A percentile compares a stretch with the other conserved stretches of the same genome.
Conservation (phyloP, 1,139 yeast genomes). For the Groenewaldozyma auringiensis region DNA sequence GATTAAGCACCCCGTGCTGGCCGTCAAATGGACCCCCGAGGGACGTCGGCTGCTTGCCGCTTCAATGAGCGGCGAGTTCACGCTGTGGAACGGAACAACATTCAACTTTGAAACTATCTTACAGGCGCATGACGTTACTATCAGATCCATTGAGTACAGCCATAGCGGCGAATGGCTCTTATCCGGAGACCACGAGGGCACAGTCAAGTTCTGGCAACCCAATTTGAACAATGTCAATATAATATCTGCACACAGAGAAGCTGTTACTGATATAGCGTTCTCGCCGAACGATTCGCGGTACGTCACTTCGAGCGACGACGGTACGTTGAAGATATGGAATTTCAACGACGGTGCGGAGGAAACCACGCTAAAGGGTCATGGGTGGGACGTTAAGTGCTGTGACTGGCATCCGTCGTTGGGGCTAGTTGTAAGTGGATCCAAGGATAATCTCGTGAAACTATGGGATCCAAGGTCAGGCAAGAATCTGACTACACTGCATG, state of each 20-base stretch:
- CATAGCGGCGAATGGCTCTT: constrained; percentile 93
- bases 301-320: constrained; percentile 89
- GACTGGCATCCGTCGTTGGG: constrained; percentile 96
- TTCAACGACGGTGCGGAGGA: constrained; percentile 87
- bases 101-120: constrained; percentile 94
- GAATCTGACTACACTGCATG: constrained; percentile 75
- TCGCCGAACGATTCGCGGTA: constrained; percentile 87
- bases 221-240: constrained; percentile 92
- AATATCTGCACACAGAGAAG: constrained; percentile 67
- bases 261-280: constrained; percentile 79
- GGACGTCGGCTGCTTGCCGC: constrained; percentile 88
- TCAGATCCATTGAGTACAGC: constrained; percentile 69
- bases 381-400: constrained; percentile 96
- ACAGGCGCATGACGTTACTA: constrained; percentile 96
- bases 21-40: constrained; percentile 94
- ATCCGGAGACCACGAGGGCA: constrained; percentile 90
- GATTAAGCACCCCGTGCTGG: constrained; percentile 84
- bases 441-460: constrained; percentile 82
- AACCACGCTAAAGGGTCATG: constrained; percentile 76
- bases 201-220: constrained; percentile 93
- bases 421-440: constrained; percentile 57
- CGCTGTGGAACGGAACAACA: constrained; percentile 94
- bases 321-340: constrained; percentile 85
- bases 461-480: constrained; percentile 92
- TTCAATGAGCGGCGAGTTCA: constrained; percentile 89